Percentiles rank a stretch among this genome's conserved stretches.
phyloP scores from a whole-genome alignment of 805 yeast genomes.

The Nakazawaea pomicola region DNA sequence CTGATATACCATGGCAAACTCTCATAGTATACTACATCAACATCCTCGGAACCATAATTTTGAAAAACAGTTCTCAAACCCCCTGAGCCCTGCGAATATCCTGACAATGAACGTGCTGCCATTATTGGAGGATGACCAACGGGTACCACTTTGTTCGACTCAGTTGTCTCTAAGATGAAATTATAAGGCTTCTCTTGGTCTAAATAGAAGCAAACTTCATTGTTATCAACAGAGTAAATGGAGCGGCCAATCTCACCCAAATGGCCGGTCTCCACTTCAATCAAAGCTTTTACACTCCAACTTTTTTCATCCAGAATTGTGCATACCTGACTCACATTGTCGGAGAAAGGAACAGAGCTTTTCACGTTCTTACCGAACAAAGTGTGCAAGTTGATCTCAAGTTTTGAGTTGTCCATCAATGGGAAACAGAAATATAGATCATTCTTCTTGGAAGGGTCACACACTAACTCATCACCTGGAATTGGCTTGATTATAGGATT shows the following conservation, averaged over 20 bases:
- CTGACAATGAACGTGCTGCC: conserved; percentile 84
- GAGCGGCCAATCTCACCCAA: conserved; percentile 8
- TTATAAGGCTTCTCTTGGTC: conserved; percentile 25
- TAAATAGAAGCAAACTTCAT: conserved; percentile 20
- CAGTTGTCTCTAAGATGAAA: conserved; percentile 35
- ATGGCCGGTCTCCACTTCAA: conserved; percentile 2
- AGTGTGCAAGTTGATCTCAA: conserved; percentile 49
- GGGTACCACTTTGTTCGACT: conserved; percentile 39
- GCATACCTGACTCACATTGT: conserved; percentile 36
- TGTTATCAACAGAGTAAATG: neutral
- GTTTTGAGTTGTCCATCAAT: conserved; percentile 42
- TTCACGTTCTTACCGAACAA: conserved; percentile 65
- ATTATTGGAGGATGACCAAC: conserved; percentile 52
- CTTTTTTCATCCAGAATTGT: conserved; percentile 34
- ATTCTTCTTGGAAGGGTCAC: conserved; percentile 59
- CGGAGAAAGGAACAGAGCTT: conserved; percentile 61
- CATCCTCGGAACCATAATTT: conserved; percentile 52
- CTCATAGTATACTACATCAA: conserved; percentile 64
- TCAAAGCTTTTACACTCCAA: conserved; percentile 41
- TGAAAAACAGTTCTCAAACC: conserved; percentile 74
- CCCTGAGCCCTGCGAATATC: conserved; percentile 87
- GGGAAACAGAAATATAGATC: conserved; percentile 80
- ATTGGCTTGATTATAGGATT: conserved; percentile 80
- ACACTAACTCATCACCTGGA: conserved; percentile 62
- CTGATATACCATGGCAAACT: conserved; percentile 92